These are phyloP conservation scores for Mycena maculata DNA, from an alignment of 768 basidiomycete species.

Conservation along the genomic window DNA sequence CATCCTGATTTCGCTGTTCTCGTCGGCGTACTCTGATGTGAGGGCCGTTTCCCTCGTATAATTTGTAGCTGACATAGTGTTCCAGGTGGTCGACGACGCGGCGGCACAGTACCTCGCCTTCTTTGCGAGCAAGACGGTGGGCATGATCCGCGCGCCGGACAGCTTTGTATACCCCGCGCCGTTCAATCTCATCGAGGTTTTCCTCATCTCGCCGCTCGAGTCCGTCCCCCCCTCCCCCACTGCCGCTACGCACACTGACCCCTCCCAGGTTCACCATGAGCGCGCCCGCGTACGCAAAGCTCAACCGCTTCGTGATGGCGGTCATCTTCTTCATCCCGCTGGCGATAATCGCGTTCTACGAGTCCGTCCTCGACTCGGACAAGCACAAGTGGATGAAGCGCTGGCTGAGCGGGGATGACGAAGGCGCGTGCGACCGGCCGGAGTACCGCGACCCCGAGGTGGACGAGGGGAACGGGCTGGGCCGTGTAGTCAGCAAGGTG, in stretches of 20 bases:
- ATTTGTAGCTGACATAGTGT: neutral
- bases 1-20: slow-evolving; percentile 94
- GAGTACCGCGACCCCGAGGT: slow-evolving; percentile 69
- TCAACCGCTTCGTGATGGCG: slow-evolving; percentile 85
- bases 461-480: slow-evolving; percentile 63
- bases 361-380: slow-evolving; percentile 63
- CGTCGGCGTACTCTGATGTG: slow-evolving; percentile 91
- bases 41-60: slow-evolving; percentile 37
- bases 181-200: slow-evolving; percentile 87
- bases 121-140: slow-evolving; percentile 88
- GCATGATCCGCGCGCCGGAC: slow-evolving; percentile 89
- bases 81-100: slow-evolving; percentile 82
- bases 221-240: slow-evolving; percentile 52
- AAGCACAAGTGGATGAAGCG: slow-evolving; percentile 73
- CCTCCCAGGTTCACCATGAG: slow-evolving; percentile 57
- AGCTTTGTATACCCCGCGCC: slow-evolving; percentile 91
- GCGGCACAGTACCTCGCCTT: slow-evolving; percentile 92
- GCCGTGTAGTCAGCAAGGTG: slow-evolving; percentile 75
- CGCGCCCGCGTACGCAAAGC: slow-evolving; percentile 64
- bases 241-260: slow-evolving; percentile 9
- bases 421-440: slow-evolving; percentile 67
- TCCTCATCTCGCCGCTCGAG: slow-evolving; percentile 90
- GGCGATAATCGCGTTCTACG: slow-evolving; percentile 77
- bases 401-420: slow-evolving; percentile 73
- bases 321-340: slow-evolving; percentile 87